Evolutionary conservation across 495 filamentous ascomycete species (phyloP), one percentile per base, ranked within the genome.

Genomic region (Aspergillus funiculosus): DNA sequence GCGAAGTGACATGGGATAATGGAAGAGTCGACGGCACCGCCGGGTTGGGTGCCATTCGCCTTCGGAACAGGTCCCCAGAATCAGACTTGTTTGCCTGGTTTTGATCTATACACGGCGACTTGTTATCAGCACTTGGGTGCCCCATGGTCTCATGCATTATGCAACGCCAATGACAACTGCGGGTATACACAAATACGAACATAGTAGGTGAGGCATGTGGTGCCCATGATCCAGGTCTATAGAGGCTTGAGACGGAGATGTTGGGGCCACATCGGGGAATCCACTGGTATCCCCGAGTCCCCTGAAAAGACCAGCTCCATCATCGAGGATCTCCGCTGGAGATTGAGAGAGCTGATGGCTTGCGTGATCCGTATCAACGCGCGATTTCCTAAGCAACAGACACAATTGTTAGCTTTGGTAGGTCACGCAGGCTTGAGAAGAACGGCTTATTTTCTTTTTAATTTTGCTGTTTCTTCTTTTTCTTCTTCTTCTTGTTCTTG

Each of bases 121-220:
- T 11, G 8, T 31, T 20, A 39, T 55, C 24, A 54, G 51, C 37
- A 39, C n/a, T 20, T 10, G 22, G 11, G 25, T 17, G 21, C 20
- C 18, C n/a, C 39, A 19, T 11, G 18, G 1, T 6, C 13, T 40
- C 5, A 8, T 31, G 15, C 19, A 11, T 17, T 36, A 15, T n/a
- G 22, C 22, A 31, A 46, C 34, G 24, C 13, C 19, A 9, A 14
- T 19, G 25, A 28, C 20, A 34, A 19, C n/a, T 17, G 20, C 11
- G 31, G 13, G 28, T 21, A 8, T 15, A 34, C 22, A 11, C 13
- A 30, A 40, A 31, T 34, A 75, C 66, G 46, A 51, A 76, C 66
- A 73, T 47, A 67, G 58, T 42, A 64, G 58, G 66, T 64, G 74
- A 25, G 63, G 73, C 71, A 72, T 73, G 64, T 64, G 74, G 53